Conservation (phyloP, 2,329 filamentous ascomycete species). For the Colletotrichum cereale region DNA sequence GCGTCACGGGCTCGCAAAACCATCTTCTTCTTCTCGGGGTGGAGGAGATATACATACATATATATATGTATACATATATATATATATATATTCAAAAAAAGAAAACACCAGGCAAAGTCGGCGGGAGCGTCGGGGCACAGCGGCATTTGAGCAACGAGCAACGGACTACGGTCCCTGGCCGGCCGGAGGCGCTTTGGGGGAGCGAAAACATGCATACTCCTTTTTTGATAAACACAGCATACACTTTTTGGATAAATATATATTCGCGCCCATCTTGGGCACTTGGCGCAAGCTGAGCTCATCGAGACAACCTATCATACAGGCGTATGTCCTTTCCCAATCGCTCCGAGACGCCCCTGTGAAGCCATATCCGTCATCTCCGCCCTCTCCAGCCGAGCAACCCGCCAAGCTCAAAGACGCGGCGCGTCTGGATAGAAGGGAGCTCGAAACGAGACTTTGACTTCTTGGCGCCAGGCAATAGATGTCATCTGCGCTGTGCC, state of each 20-base stretch:
- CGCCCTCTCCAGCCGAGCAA: background rate
- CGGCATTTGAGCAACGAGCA: constrained; percentile 31
- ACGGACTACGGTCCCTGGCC: constrained; percentile 35
- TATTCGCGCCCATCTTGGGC: constrained; percentile 13
- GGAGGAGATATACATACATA: background rate
- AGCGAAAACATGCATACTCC: constrained; percentile 29
- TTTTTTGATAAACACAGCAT: constrained; percentile 36
- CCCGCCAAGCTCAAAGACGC: background rate
- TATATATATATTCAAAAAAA: too few species aligned
- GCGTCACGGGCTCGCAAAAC: background rate
- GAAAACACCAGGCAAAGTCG: background rate
- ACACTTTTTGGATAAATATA: constrained; percentile 34
- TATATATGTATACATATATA: background rate
- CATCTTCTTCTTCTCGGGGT: background rate
- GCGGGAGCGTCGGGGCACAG: background rate
- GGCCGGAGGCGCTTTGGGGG: constrained; percentile 36
- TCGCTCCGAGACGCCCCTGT: background rate
- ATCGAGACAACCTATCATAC: constrained; percentile 1
- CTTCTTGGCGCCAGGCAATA: background rate
- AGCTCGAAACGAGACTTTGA: background rate
- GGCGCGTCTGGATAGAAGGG: too few species aligned
- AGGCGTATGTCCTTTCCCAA: background rate
- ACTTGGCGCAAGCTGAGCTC: constrained; percentile 30
- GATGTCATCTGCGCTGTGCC: background rate
- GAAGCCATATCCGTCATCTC: too few species aligned